These are phyloP conservation scores for Blattamonas nauphoetae DNA, from an alignment of 78 protist genomes.

Conservation along the genomic window DNA sequence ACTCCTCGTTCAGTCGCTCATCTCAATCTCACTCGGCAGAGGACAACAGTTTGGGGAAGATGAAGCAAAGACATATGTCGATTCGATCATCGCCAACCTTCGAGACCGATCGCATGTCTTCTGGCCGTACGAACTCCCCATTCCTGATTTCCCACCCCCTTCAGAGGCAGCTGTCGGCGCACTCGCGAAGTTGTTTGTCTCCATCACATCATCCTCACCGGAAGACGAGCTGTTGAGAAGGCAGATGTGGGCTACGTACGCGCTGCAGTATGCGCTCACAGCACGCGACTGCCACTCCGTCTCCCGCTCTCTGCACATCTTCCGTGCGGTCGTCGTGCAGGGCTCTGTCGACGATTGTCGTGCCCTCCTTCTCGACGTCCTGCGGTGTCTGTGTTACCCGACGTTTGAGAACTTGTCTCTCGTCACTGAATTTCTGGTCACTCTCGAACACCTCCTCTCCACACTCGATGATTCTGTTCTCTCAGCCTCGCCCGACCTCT, in stretches of 20 bases:
- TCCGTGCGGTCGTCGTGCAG: background rate
- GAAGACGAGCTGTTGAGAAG: no score
- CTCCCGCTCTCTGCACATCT: background rate
- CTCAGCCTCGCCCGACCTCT: background rate
- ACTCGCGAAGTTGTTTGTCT: background rate
- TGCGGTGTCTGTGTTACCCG: background rate
- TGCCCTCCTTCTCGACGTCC: background rate
- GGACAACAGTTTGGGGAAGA: no score
- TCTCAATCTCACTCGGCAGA: no score
- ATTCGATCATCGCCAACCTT: no score
- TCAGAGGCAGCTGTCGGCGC: background rate
- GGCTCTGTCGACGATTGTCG: background rate
- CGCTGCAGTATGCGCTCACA: background rate
- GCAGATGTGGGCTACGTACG: background rate
- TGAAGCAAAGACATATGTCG: no score
- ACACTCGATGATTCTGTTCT: background rate
- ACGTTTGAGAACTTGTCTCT: background rate
- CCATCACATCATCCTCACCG: no score
- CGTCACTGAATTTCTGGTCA: background rate
- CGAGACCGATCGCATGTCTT: no score
- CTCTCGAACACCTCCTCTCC: background rate
- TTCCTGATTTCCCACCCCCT: background rate
- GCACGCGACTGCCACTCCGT: background rate
- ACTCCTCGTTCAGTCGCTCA: no score
- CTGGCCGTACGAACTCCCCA: background rate